phyloP scores from a whole-genome alignment of 2,329 filamentous ascomycete species.

The Onygena corvina region DNA sequence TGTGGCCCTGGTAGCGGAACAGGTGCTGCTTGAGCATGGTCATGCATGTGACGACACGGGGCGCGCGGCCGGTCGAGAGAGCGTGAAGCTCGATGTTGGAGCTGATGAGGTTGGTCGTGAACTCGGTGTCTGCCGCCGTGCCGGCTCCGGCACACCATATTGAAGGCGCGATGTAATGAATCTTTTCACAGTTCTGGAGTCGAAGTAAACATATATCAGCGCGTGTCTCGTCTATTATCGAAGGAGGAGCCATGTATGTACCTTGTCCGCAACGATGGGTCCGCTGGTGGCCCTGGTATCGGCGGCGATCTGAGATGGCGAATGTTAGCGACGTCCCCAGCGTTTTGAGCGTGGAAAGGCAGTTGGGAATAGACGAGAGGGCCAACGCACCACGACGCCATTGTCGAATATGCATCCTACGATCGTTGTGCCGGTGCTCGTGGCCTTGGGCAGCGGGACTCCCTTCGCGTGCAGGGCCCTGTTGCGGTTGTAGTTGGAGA shows the following conservation, averaged over 20 bases:
- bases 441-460: slow-evolving; percentile 90
- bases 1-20: slow-evolving; percentile 95
- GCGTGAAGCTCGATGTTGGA: slow-evolving; percentile 97
- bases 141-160: slow-evolving; percentile 99
- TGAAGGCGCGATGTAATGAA: slow-evolving; percentile 95
- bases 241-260: slow-evolving; percentile 22
- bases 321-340: not conserved
- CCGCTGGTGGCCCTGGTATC: slow-evolving; percentile 95
- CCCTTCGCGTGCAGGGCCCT: slow-evolving; percentile 86
- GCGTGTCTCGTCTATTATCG: not conserved
- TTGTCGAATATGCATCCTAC: slow-evolving; percentile 94
- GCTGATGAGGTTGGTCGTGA: slow-evolving; percentile 95
- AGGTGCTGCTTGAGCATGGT: slow-evolving; percentile 99
- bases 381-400: slow-evolving; percentile 68
- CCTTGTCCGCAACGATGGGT: slow-evolving; percentile 97
- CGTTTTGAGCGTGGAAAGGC: slow-evolving; percentile 14
- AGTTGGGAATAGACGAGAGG: slow-evolving; percentile 10
- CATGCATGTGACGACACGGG: slow-evolving; percentile 97
- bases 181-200: slow-evolving; percentile 86
- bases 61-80: slow-evolving; percentile 89
- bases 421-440: slow-evolving; percentile 96
- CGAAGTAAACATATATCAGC: not conserved
- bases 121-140: slow-evolving; percentile 96
- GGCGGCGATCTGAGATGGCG: slow-evolving; percentile 70
- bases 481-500: slow-evolving; percentile 99